Base-by-base conservation (phyloP, 2,329 filamentous ascomycete genomes). In the Colletotrichum navitas region DNA sequence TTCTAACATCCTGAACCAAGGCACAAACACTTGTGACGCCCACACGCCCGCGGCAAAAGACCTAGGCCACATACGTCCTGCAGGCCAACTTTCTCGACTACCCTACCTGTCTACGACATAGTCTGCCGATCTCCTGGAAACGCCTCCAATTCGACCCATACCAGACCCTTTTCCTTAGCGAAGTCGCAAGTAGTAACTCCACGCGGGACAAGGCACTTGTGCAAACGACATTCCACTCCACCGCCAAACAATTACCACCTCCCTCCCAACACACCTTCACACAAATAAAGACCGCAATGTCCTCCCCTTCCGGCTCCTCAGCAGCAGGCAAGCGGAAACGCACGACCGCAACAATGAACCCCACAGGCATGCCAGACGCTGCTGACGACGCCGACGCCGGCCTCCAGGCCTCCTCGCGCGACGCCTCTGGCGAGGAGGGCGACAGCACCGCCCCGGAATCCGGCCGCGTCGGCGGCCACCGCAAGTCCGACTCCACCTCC, bases 361-460 rank as follows among this genome's bases (percentile, higher is more conserved):
- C 83, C 63, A 81, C 84, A 74, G 83, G 86, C 82, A 86, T 75
- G 79, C 85, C 73, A 79, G 83, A 73, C 75, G 76, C 72, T 67
- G 68, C 76, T 72, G 76, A 77, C 56, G 81, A 82, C 76, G 83
- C 88, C 69, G 87, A 89, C 66, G 89, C 92, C 78, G 85, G 82
- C 72, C 79, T 90, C 61, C 87, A 91, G 75, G 89, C 92, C 45
- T 94, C 93, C 24, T 95, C 93, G 45, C 90, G 93, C 79, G 93
- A 97, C 83, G 93, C 93, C 72, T 95, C 93, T 21, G 93, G 88
- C 74, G 93, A 97, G 83, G 94, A 95, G 79, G 91, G 89, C 77
- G 91, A 92, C 77, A 93, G 93, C 75, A 91, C 91, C 21, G 89
- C 92, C 63, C 87, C 88, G 73, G 88, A 91, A 79, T 86, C 86